These are phyloP conservation scores for Edaphochlamys debaryana DNA, from an alignment of 139 green algal genomes.

Conservation along the genomic window DNA sequence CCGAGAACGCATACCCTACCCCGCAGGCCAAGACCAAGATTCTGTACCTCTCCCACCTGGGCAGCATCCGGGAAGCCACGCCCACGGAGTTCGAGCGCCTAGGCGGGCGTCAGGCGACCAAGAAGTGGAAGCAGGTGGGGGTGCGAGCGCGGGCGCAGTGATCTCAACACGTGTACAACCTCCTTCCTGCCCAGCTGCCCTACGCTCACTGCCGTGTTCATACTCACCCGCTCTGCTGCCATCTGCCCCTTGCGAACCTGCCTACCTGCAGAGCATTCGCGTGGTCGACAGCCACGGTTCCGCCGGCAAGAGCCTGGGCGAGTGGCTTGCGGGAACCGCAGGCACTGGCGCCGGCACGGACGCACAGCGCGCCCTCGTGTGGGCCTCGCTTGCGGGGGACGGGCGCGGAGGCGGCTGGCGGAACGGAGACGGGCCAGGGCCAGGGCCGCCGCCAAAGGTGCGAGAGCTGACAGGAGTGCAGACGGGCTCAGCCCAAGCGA, in stretches of 20 bases:
- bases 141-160: too few relatives aligned
- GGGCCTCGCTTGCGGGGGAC: background rate
- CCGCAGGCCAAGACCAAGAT: slow-evolving; percentile 25
- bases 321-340: slow-evolving; percentile 28
- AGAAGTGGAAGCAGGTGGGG: slow-evolving; percentile 46
- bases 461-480: too few relatives aligned
- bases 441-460: too few relatives aligned
- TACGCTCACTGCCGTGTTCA: too few relatives aligned
- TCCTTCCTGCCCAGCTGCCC: too few relatives aligned
- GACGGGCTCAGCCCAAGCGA: too few relatives aligned
- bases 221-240: too few relatives aligned
- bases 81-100: slow-evolving; percentile 40
- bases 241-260: too few relatives aligned
- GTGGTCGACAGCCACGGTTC: slow-evolving; percentile 25
- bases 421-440: too few relatives aligned
- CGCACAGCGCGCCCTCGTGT: background rate
- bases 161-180: too few relatives aligned
- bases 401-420: too few relatives aligned
- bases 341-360: slow-evolving; percentile 7
- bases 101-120: slow-evolving; percentile 26
- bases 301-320: slow-evolving; percentile 24
- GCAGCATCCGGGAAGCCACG: slow-evolving; percentile 29
- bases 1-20: too few relatives aligned
- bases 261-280: slow-evolving; percentile 28
- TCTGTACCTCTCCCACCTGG: slow-evolving; percentile 18